phyloP scores from a whole-genome alignment of 2,329 filamentous ascomycete species.

The Diaporthe sp. region DNA sequence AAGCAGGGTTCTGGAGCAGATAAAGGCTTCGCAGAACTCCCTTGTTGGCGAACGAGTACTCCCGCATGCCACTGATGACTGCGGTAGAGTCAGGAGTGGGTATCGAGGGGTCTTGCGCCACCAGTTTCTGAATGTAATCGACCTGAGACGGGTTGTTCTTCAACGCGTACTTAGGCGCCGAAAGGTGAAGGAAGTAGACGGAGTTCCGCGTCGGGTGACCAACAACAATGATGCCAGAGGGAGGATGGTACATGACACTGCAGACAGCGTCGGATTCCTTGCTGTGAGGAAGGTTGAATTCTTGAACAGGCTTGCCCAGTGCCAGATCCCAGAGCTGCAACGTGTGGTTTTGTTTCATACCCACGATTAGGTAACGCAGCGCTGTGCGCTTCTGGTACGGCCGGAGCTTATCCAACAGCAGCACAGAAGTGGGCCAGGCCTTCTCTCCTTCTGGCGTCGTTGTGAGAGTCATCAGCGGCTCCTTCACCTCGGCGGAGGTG shows the following conservation, averaged over 20 bases:
- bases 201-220: conserved; percentile 98
- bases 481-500: conserved; percentile 81
- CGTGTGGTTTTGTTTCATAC: conserved; percentile 99
- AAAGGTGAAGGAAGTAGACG: conserved; percentile 96
- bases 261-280: conserved; percentile 98
- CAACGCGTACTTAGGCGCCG: conserved; percentile 92
- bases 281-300: conserved; percentile 95
- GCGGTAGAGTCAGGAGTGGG: conserved; percentile 94
- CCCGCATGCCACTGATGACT: conserved; percentile 95
- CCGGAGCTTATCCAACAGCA: conserved; percentile 95
- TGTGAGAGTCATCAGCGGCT: conserved; percentile 87
- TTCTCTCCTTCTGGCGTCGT: conserved; percentile 92
- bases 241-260: conserved; percentile 94
- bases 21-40: conserved; percentile 91
- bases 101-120: conserved; percentile 78
- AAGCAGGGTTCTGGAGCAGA: conserved; percentile 81
- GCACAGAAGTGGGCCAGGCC: conserved; percentile 95
- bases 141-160: conserved; percentile 86
- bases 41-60: conserved; percentile 91
- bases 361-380: conserved; percentile 94
- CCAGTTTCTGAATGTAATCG: conserved; percentile 85
- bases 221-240: conserved; percentile 92
- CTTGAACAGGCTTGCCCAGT: conserved; percentile 94
- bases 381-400: conserved; percentile 92
- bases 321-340: conserved; percentile 98